Percentiles rank a stretch among this genome's conserved stretches.
phyloP scores from a whole-genome alignment of 192 early-diverging fungal species.

The Mortierella hygrophila region DNA sequence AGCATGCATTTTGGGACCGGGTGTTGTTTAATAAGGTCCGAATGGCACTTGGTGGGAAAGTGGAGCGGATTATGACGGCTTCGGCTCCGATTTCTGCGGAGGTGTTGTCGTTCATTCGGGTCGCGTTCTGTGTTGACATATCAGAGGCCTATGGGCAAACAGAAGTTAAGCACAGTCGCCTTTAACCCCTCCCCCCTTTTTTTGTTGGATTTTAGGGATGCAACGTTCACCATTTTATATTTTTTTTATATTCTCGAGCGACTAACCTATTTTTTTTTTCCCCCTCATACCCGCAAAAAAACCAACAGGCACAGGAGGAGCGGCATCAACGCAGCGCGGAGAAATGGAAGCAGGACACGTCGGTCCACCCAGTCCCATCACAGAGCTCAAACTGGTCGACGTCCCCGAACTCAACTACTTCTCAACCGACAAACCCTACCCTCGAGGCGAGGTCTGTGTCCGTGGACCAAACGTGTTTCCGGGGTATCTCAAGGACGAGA shows the following conservation, averaged over 20 bases:
- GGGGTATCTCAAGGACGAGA: constrained; percentile 86
- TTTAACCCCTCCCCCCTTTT: not conserved
- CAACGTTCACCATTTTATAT: not conserved
- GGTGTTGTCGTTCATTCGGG: constrained; percentile 82
- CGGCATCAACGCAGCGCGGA: constrained; percentile 60
- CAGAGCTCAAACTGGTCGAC: constrained; percentile 84
- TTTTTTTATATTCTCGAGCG: not conserved
- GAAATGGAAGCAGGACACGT: constrained; percentile 83
- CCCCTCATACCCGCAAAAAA: too few relatives aligned
- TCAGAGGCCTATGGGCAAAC: constrained; percentile 91
- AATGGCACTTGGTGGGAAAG: constrained; percentile 79
- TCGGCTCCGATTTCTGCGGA: constrained; percentile 87
- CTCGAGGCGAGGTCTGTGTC: constrained; percentile 90
- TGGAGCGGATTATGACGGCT: constrained; percentile 75
- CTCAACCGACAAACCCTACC: constrained; percentile 75
- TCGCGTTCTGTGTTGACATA: constrained; percentile 80
- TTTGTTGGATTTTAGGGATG: not conserved
- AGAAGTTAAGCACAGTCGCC: constrained; percentile 63
- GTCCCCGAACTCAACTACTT: constrained; percentile 89
- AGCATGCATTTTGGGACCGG: constrained; percentile 90
- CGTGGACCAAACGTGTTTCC: constrained; percentile 75
- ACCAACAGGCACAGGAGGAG: constrained; percentile 55
- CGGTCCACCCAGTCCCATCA: constrained; percentile 69
- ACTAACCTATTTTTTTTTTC: not conserved
- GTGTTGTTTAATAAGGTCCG: constrained; percentile 83